Evolutionary conservation across 306 rosid genomes (phyloP), one percentile per base, ranked within the genome.

Genomic region (Quercus gilva): DNA sequence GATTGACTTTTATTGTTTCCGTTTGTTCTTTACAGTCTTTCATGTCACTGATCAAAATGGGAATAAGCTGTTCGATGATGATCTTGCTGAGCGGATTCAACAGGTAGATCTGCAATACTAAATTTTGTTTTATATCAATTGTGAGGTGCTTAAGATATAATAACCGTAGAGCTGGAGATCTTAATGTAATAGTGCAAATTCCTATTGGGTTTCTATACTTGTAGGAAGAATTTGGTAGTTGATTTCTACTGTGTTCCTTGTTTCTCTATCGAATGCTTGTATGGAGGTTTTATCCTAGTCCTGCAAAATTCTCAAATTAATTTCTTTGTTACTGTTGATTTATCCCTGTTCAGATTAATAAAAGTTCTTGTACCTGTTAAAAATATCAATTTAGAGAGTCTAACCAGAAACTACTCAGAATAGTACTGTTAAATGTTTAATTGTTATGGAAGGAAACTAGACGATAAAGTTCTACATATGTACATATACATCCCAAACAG

Each of bases 11-110:
- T 60, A 20, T 77, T 77, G 58, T 76, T 78, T 58, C 26, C 35
- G 4, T 15, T 77, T 76, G 9, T 28, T 84, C 59, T 26, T 23
- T 63, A 60, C 79, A 95, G 99, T 93, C 55, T 95, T 95, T 79
- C 92, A 95, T 81, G 97, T 92, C 73, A 93, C 99, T 14, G 97
- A 95, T 83, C 93, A 85, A 83, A 86, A 85, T 77, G 99, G 98
- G 89, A 78, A 91, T 26, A 95, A 90, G 85, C 90, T 89, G 49
- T 81, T 81, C 51, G 89, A 88, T 80, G 97, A 88, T 55, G 90
- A 84, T 84, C 91, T 95, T 2, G 92, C 94, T 29, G 98, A 95
- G 15, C 90, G 90, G 15, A 95, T 95, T 87, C 99, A 95, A 82
- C 98, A 91, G 99, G 99, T 91, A 81, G 81, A 83, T 89, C 86